Evolutionary conservation across 768 basidiomycete species (phyloP).

Genomic region (Trametes maxima): DNA sequence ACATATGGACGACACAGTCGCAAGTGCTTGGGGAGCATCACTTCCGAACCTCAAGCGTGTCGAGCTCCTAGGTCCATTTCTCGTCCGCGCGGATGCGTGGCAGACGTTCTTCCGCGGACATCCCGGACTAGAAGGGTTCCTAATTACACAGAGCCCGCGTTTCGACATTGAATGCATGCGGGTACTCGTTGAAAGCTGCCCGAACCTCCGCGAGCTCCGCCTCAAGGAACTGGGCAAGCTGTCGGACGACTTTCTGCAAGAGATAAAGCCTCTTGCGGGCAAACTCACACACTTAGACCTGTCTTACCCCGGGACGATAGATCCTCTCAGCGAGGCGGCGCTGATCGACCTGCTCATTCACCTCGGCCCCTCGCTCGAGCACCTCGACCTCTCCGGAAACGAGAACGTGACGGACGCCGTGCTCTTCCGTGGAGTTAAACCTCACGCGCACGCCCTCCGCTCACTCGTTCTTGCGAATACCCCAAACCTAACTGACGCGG

Average conservation of each 20-base stretch:
- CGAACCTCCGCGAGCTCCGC: slow-evolving; percentile 69
- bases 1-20: slow-evolving; percentile 64
- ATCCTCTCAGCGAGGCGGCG: slow-evolving; percentile 56
- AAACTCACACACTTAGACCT: slow-evolving; percentile 67
- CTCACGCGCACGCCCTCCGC: slow-evolving; percentile 48
- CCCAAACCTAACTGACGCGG: slow-evolving; percentile 67
- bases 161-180: slow-evolving; percentile 74
- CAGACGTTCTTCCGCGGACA: slow-evolving; percentile 67
- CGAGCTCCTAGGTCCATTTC: slow-evolving; percentile 86
- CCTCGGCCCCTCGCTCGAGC: slow-evolving; percentile 56
- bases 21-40: slow-evolving; percentile 58
- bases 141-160: slow-evolving; percentile 83
- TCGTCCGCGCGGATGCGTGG: slow-evolving; percentile 78
- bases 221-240: slow-evolving; percentile 79
- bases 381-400: slow-evolving; percentile 76
- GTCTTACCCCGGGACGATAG: slow-evolving; percentile 50
- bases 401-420: slow-evolving; percentile 58
- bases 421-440: slow-evolving; percentile 60
- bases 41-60: slow-evolving; percentile 70
- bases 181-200: slow-evolving; percentile 53
- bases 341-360: slow-evolving; percentile 55
- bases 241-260: slow-evolving; percentile 60
- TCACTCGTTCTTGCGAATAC: slow-evolving; percentile 58
- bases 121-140: slow-evolving; percentile 66
- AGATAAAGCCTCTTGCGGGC: slow-evolving; percentile 48